Conservation (phyloP, 352 stramenopile genomes). For the Globisporangium acanthophoron region DNA sequence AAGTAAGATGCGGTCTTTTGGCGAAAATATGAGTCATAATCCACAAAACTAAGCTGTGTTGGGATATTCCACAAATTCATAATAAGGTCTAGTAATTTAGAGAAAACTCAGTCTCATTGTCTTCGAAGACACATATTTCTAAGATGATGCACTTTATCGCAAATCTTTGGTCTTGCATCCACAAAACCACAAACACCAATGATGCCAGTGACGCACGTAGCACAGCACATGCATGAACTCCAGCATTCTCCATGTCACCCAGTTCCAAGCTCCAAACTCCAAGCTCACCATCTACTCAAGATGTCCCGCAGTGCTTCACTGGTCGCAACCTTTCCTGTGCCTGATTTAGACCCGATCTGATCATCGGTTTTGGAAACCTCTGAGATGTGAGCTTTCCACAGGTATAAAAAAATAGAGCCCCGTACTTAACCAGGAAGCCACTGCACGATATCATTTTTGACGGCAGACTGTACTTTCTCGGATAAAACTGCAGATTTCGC, state of each 20-base stretch:
- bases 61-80: neutral
- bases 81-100: neutral
- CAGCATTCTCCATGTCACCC: no score
- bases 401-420: neutral
- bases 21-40: neutral
- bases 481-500: neutral
- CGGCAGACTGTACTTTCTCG: neutral
- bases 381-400: neutral
- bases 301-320: no score
- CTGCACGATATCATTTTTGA: neutral
- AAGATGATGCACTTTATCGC: conserved; percentile 1
- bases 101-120: neutral
- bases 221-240: no score
- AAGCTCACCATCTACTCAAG: no score
- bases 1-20: neutral
- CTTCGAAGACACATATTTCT: neutral
- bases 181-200: neutral
- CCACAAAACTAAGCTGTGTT: neutral
- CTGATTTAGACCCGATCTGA: no score
- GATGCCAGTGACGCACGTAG: neutral
- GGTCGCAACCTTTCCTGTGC: no score
- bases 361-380: neutral
- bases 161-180: neutral
- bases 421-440: neutral
- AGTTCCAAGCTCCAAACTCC: no score